A percentile compares a stretch with the other conserved stretches of the same genome.
Evolutionary conservation across 495 filamentous ascomycete species (phyloP).

Genomic region (Aspergillus steynii): DNA sequence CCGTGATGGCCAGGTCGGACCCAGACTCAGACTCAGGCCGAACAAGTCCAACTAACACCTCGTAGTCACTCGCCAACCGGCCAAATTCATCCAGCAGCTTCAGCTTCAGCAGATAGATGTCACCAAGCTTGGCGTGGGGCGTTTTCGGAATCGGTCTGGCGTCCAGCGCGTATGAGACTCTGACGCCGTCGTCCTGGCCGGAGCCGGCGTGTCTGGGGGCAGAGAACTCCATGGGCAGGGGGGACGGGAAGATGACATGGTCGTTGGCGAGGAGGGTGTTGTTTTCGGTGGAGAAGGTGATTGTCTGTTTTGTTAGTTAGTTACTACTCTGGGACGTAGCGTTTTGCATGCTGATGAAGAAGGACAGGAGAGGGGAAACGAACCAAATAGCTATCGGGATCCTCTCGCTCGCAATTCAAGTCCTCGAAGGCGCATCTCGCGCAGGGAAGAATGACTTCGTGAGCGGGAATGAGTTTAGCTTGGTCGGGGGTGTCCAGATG

Average conservation of each 20-base stretch:
- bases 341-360: background rate
- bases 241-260: conserved; percentile 43
- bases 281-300: conserved; percentile 41
- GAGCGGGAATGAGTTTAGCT: conserved; percentile 12
- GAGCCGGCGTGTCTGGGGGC: conserved; percentile 24
- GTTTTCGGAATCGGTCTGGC: conserved; percentile 26
- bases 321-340: conserved; percentile 1
- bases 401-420: conserved; percentile 15
- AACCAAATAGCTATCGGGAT: conserved; percentile 28
- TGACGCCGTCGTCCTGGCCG: conserved; percentile 15
- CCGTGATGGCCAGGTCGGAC: conserved; percentile 23
- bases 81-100: conserved; percentile 29
- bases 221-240: conserved; percentile 33
- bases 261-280: conserved; percentile 45
- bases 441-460: conserved; percentile 29
- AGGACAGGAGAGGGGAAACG: background rate
- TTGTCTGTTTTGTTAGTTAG: conserved; percentile 26
- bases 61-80: conserved; percentile 59
- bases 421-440: conserved; percentile 18
- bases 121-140: conserved; percentile 16
- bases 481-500: conserved; percentile 1
- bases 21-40: conserved; percentile 24
- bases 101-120: conserved; percentile 29
- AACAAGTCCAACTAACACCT: conserved; percentile 43
- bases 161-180: conserved; percentile 30